Evolutionary conservation across 2,329 filamentous ascomycete genomes (phyloP).

Genomic region (Incumbomyces lentus): DNA sequence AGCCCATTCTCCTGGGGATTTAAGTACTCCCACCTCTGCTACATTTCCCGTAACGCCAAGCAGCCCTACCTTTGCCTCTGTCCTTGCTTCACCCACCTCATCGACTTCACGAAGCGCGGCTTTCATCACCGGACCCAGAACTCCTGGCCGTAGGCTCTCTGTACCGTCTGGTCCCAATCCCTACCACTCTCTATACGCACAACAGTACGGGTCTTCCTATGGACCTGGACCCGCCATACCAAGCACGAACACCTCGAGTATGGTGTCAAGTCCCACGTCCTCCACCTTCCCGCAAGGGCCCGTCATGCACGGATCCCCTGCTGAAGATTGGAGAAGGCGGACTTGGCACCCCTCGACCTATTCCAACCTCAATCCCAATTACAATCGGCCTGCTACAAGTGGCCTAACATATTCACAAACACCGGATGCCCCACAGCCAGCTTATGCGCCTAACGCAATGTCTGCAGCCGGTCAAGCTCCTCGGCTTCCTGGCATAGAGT

Average conservation of each 20-base stretch:
- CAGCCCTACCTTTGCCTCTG: slow-evolving; percentile 64
- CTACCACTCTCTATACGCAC: slow-evolving; percentile 53
- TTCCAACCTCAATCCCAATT: slow-evolving; percentile 47
- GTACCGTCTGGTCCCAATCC: slow-evolving; percentile 67
- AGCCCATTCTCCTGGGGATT: slow-evolving; percentile 59
- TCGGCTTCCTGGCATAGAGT: slow-evolving; percentile 80
- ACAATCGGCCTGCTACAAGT: slow-evolving; percentile 55
- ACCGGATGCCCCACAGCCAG: slow-evolving; percentile 50
- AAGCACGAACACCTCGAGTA: slow-evolving; percentile 49
- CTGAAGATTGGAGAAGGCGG: slow-evolving; percentile 69
- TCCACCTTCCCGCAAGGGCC: slow-evolving; percentile 48
- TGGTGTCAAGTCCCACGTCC: slow-evolving; percentile 54
- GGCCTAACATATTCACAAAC: slow-evolving; percentile 66
- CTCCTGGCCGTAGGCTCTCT: slow-evolving; percentile 65
- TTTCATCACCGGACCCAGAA: slow-evolving; percentile 57
- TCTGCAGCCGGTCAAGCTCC: slow-evolving; percentile 47
- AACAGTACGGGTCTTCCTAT: slow-evolving; percentile 47
- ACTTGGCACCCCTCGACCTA: slow-evolving; percentile 76
- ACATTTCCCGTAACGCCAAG: slow-evolving; percentile 67
- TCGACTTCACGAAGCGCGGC: slow-evolving; percentile 59
- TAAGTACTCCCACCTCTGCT: slow-evolving; percentile 72
- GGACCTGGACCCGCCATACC: slow-evolving; percentile 42
- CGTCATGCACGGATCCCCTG: slow-evolving; percentile 35
- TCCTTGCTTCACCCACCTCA: slow-evolving; percentile 61
- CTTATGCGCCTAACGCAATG: slow-evolving; percentile 41